Evolutionary conservation across 176 grass and related monocot genomes (phyloP).

Genomic region (Chloris gayana): DNA sequence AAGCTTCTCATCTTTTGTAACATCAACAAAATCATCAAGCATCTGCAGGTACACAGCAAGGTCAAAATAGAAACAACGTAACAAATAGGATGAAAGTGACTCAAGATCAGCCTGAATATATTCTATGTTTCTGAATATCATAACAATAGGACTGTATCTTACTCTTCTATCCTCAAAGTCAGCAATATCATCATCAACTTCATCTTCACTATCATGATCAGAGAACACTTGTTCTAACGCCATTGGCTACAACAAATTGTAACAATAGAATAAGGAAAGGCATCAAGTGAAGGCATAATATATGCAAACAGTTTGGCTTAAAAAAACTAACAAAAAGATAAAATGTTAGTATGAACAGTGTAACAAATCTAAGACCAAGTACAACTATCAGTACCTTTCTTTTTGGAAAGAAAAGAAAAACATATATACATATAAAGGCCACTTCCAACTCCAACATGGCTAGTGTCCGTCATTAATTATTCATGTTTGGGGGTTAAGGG

Average conservation of each 20-base stretch:
- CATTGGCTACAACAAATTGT: conserved; percentile 80
- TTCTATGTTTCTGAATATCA: conserved; percentile 1
- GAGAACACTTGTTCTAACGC: conserved; percentile 87
- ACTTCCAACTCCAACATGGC: not conserved
- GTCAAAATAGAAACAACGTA: conserved; percentile 27
- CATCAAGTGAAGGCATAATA: conserved; percentile 27
- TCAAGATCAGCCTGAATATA: conserved; percentile 18
- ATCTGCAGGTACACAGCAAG: conserved; percentile 56
- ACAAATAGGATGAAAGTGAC: conserved; percentile 20
- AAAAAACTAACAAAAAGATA: conserved; percentile 1
- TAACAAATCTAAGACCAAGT: not conserved
- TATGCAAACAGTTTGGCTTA: not conserved
- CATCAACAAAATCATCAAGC: conserved; percentile 99
- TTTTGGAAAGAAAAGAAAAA: not conserved
- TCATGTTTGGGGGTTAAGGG: not conserved
- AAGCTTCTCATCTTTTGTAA: conserved; percentile 93
- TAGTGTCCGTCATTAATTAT: not conserved
- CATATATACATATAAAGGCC: not conserved
- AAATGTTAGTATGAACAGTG: conserved; percentile 1
- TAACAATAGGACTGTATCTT: conserved; percentile 45
- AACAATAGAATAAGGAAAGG: conserved; percentile 31
- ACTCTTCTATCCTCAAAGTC: conserved; percentile 96
- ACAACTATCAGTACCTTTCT: not conserved
- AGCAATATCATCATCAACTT: conserved; percentile 95
- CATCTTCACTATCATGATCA: conserved; percentile 95